Conservation (phyloP, 2,329 filamentous ascomycete genomes). For the Alternaria sp. region DNA sequence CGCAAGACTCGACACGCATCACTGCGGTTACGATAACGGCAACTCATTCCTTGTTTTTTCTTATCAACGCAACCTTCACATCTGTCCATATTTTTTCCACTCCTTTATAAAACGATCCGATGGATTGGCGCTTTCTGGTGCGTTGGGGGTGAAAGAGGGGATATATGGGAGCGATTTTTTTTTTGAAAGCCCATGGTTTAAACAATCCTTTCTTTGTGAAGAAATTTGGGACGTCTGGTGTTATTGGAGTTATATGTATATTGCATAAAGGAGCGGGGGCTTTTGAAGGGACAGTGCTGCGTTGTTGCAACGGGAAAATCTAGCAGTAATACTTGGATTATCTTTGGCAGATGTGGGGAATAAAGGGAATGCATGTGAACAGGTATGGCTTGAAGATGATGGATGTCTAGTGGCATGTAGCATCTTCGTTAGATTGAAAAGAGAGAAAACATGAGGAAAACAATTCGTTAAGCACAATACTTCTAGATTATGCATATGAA, state of each 20-base stretch:
- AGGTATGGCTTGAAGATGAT: background rate
- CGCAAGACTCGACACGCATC: conserved; percentile 5
- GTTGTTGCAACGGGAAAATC: background rate
- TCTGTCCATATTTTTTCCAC: conserved; percentile 34
- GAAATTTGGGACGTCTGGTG: background rate
- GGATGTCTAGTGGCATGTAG: background rate
- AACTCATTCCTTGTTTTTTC: conserved; percentile 18
- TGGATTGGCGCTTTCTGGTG: background rate
- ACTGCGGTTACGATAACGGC: conserved; percentile 27
- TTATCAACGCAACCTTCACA: conserved; percentile 20
- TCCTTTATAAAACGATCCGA: conserved; percentile 10
- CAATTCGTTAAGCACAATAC: background rate
- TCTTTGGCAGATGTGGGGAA: background rate
- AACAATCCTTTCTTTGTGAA: background rate
- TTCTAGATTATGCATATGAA: background rate
- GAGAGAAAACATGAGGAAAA: background rate
- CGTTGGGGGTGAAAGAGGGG: background rate
- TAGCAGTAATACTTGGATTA: background rate
- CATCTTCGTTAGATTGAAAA: background rate
- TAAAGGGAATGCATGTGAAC: background rate
- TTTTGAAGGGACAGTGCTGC: background rate
- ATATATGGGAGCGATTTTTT: no score
- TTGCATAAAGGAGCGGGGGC: background rate
- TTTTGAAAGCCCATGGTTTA: background rate
- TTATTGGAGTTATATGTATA: background rate